Base-by-base conservation (phyloP, 2,329 filamentous ascomycete genomes). In the Rhytidhysteron rufulum region DNA sequence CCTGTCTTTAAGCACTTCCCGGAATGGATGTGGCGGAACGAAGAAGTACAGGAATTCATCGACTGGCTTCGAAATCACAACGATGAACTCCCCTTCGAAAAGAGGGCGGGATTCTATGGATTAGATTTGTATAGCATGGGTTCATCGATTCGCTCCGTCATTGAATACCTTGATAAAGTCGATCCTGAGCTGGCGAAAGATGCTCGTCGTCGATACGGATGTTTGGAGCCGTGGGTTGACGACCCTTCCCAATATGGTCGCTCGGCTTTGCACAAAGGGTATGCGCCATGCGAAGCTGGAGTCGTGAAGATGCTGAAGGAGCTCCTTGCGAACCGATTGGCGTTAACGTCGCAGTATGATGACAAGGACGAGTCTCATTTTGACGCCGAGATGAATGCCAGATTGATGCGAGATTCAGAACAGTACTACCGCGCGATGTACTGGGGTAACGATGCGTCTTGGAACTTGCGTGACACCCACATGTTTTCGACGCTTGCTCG, bases 11-110 rank as follows among this genome's bases (percentile, higher is more conserved):
- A 70, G 29, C 64, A 73, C 19, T 78, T 77, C 34, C 74, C 74
- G 11, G 72, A 68, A 3, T 78, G 74, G 74, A 77, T 78, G 74
- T 78, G 74, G 74, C 66, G 74, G 9, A 78, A 78, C 44, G 55
- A 58, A 11, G 75, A 77, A 47, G 68, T 75, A 47, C 70, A 75
- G 40, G 64, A 66, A 2, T 70, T 78, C 34, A 66, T 72, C 9
- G 70, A 76, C 49, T 78, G 74, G 74, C 62, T 78, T 56, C 65
- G 73, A 5, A 51, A 66, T 16, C 65, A 64, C 46, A 58, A 29
- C 60, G 51, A 56, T 3, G 44, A 44, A 3, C 46, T 63, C 2
- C 55, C 65, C 2, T 42, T 51, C 2, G 49, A 61, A 8, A 43
- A 53, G 29, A 55, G 61, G 20, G 63, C 56, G 2, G 68, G 71